Percentiles rank a stretch among this genome's conserved stretches.
These are phyloP conservation scores for Fusarium palustre DNA, from an alignment of 2,329 filamentous ascomycete species.

Conservation along the genomic window DNA sequence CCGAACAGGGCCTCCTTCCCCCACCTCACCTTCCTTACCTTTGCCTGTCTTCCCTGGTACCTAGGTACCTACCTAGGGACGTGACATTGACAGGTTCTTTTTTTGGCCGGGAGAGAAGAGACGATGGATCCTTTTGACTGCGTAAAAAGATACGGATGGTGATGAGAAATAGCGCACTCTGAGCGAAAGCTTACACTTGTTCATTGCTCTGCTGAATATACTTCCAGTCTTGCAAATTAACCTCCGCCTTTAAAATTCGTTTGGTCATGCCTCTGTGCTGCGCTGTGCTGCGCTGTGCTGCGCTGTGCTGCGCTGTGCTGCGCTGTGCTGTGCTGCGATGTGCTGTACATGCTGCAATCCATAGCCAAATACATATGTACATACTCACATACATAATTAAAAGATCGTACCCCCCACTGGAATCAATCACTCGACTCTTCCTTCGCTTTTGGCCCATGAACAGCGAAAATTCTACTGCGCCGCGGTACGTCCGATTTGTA, in stretches of 20 bases:
- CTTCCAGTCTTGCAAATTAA: slow-evolving; percentile 7
- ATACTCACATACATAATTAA: neutral
- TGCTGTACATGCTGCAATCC: slow-evolving; percentile 10
- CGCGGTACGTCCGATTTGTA: slow-evolving; percentile 47
- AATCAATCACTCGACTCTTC: slow-evolving; percentile 16
- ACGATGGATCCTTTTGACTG: neutral
- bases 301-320: no score
- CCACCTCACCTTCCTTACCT: slow-evolving; percentile 2
- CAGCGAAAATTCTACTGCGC: slow-evolving; percentile 34
- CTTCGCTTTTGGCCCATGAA: slow-evolving; percentile 9
- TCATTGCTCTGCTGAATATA: neutral
- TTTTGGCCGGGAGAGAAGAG: slow-evolving; percentile 12
- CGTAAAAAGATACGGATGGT: slow-evolving; percentile 1
- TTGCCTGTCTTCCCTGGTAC: slow-evolving; percentile 9
- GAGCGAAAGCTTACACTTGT: no score
- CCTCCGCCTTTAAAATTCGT: slow-evolving; percentile 22
- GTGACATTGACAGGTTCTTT: slow-evolving; percentile 31
- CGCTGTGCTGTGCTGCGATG: neutral
- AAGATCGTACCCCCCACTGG: slow-evolving; percentile 32
- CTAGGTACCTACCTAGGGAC: neutral
- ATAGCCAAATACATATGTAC: neutral
- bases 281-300: no score
- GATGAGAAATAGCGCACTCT: slow-evolving; percentile 19
- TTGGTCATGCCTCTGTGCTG: slow-evolving; percentile 23
- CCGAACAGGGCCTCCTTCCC: slow-evolving; percentile 34